Percentiles rank a stretch among this genome's conserved stretches.
Conservation (phyloP, 2,329 filamentous ascomycete genomes). For the Phialophora verrucosa region DNA sequence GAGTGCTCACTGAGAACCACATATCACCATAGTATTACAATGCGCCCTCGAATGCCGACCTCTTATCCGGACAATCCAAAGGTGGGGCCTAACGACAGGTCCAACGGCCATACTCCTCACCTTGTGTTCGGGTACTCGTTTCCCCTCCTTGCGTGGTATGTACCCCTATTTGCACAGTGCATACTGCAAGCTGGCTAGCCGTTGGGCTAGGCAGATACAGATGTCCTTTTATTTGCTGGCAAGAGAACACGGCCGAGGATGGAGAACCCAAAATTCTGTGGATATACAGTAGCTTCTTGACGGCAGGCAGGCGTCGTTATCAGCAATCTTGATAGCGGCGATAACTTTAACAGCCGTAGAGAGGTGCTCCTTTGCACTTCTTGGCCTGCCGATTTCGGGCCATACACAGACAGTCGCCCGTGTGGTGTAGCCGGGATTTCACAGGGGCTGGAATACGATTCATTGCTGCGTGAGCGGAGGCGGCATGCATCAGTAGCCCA, state of each 20-base stretch:
- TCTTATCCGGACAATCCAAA: background rate
- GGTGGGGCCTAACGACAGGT: background rate
- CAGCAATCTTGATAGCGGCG: conserved; percentile 12
- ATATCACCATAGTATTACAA: background rate
- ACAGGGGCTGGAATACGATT: background rate
- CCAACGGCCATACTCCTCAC: background rate
- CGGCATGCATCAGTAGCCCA: background rate
- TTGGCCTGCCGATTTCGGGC: conserved; percentile 7
- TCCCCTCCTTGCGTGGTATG: background rate
- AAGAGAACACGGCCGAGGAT: background rate
- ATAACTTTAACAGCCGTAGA: conserved; percentile 2
- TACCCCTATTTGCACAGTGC: background rate
- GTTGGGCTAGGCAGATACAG: background rate
- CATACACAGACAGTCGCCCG: background rate
- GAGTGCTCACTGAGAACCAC: background rate
- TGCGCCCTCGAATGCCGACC: background rate
- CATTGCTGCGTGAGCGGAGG: background rate
- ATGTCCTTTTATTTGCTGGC: background rate
- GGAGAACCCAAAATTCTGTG: background rate
- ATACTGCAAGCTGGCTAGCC: background rate
- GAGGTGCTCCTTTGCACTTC: background rate
- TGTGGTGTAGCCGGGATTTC: background rate
- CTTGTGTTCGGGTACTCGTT: background rate
- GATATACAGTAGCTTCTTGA: background rate
- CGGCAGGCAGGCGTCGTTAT: background rate